Evolutionary conservation across 2,329 filamentous ascomycete genomes (phyloP).

Genomic region (Aureobasidium subglaciale): DNA sequence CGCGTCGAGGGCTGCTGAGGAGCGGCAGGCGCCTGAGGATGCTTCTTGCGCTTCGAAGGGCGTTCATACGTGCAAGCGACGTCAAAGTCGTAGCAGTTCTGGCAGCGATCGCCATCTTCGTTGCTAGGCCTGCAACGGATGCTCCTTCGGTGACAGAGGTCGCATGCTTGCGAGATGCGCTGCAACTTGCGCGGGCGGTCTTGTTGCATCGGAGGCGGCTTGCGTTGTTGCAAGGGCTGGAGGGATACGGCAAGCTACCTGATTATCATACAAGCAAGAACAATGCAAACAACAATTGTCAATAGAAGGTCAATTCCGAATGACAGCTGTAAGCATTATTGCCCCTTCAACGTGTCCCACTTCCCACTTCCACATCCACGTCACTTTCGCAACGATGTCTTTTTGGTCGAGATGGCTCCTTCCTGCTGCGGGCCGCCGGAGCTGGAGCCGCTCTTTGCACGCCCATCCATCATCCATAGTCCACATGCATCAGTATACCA

Average conservation of each 20-base stretch:
- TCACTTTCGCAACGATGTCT: too few species aligned
- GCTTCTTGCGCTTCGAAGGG: conserved; percentile 32
- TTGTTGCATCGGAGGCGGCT: conserved; percentile 17
- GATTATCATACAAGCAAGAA: neutral
- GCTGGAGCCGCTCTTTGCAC: too few species aligned
- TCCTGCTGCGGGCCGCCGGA: too few species aligned
- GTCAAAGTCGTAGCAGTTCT: conserved; percentile 46
- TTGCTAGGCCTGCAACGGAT: conserved; percentile 38
- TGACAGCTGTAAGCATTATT: neutral
- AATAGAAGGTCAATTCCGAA: too few species aligned
- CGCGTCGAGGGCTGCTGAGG: neutral
- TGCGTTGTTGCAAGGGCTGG: neutral
- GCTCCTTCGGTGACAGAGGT: conserved; percentile 45
- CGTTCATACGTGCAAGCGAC: conserved; percentile 44
- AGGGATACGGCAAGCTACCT: neutral
- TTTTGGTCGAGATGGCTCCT: too few species aligned
- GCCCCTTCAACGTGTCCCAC: too few species aligned
- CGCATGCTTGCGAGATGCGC: conserved; percentile 33
- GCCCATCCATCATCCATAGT: too few species aligned
- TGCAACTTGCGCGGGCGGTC: conserved; percentile 31
- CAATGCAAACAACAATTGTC: neutral
- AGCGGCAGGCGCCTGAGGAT: conserved; percentile 8
- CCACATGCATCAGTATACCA: too few species aligned
- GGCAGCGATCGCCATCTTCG: conserved; percentile 35
- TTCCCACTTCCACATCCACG: too few species aligned